A percentile compares a stretch with the other conserved stretches of the same genome.
Conservation (phyloP, 257 asterid species). For the Voacanga thouarsii region DNA sequence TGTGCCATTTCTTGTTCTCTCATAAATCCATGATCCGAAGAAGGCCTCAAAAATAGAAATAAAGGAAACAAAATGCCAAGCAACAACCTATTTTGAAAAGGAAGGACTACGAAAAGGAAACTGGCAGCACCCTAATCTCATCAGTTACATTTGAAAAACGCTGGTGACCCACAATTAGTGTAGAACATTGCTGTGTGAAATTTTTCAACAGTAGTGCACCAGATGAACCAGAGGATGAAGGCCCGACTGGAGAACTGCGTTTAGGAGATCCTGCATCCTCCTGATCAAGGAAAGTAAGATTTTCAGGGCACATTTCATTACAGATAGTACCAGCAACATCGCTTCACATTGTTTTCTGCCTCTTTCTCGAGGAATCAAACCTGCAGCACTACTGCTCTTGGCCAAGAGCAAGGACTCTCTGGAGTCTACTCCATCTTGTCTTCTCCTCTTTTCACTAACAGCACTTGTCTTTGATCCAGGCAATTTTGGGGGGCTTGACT, state of each 20-base stretch:
- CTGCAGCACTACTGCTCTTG: neutral
- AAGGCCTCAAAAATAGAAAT: neutral
- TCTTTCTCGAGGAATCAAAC: neutral
- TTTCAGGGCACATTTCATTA: too few relatives aligned
- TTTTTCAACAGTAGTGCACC: too few relatives aligned
- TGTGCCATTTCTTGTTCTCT: neutral
- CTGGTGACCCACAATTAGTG: too few relatives aligned
- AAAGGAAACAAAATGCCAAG: neutral
- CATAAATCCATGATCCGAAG: neutral
- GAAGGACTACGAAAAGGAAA: constrained; percentile 22
- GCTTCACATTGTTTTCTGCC: too few relatives aligned
- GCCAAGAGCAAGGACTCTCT: neutral
- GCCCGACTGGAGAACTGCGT: too few relatives aligned
- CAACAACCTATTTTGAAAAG: neutral
- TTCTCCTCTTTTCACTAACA: neutral
- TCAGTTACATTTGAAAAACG: constrained; percentile 22
- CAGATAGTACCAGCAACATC: neutral
- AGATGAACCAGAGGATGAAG: too few relatives aligned
- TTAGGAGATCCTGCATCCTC: too few relatives aligned
- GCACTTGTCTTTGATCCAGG: neutral
- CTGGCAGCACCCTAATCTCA: constrained; percentile 48
- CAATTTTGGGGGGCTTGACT: neutral
- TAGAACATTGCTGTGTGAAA: too few relatives aligned
- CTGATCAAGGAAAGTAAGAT: too few relatives aligned
- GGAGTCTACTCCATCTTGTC: neutral